Evolutionary conservation across 345 rosid genomes (phyloP), one percentile per base, ranked within the genome.

Genomic region (Eucalyptus regnans): DNA sequence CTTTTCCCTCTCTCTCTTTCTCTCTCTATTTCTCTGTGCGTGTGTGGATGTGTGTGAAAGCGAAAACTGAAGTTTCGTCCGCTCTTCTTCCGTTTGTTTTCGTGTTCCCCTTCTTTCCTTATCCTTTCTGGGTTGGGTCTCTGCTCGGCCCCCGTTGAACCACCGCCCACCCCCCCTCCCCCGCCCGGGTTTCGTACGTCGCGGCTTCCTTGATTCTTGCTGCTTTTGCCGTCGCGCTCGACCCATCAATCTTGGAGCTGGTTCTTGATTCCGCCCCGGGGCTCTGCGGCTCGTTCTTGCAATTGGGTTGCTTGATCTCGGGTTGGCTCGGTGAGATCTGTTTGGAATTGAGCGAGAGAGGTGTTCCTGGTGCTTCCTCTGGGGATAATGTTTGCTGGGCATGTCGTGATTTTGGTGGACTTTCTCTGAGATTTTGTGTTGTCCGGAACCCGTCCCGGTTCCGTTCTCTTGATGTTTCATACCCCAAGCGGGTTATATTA

Each of bases 51-150:
- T 66, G 17, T n/a, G 87, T 41, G 88, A 86, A 81, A 66, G 86
- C 76, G 88, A 89, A 58, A 89, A 31, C 79, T 62, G 91, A 92
- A 91, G 88, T 87, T 91, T 91, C 92, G 54, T 87, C 43, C 7
- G 23, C n/a, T 48, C 88, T 48, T 76, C 25, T 23, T 88, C 86
- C 62, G 41, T 51, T 58, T 50, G 41, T 51, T 58, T 58, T 54
- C 81, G 87, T 68, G 31, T 25, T 33, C 41, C 5, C 88, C 84
- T 58, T 27, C 31, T 60, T 18, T 17, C 56, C 83, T 16, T 49
- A 50, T 54, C 48, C 31, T 56, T 16, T 16, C 68, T 83, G 20
- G 5, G 31, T 83, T 41, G 33, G 46, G 33, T 56, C n/a, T 33
- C 25, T 71, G 81, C 81, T 71, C 44, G 81, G 25, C 37, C 81